A percentile compares a stretch with the other conserved stretches of the same genome.
Conservation (phyloP, 2,329 filamentous ascomycete species). For the Scorias spongiosa region DNA sequence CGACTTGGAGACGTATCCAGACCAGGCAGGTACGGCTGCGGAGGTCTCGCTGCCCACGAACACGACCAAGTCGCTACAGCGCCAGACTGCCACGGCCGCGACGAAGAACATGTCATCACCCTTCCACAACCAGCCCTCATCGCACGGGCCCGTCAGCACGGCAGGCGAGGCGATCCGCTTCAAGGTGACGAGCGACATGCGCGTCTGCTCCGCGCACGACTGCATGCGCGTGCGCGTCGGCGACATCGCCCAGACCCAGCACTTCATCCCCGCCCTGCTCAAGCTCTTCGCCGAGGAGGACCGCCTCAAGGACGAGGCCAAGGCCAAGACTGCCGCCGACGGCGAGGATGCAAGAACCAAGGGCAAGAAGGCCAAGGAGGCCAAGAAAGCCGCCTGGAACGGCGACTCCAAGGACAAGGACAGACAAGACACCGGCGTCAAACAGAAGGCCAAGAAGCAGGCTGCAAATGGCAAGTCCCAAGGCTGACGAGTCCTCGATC, state of each 20-base stretch:
- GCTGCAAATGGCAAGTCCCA: too few species aligned
- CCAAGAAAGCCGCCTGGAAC: too few species aligned
- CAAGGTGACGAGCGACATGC: conserved; percentile 37
- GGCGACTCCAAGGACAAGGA: too few species aligned
- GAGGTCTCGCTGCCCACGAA: neutral
- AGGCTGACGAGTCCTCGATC: too few species aligned
- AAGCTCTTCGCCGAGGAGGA: conserved; percentile 38
- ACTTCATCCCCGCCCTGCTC: conserved; percentile 45
- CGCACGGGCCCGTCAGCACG: conserved; percentile 1
- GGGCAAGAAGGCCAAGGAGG: conserved; percentile 1
- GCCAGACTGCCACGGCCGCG: neutral
- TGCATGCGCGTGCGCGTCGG: conserved; percentile 60
- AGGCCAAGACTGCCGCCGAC: conserved; percentile 7
- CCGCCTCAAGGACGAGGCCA: conserved; percentile 12
- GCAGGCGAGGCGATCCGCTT: conserved; percentile 13
- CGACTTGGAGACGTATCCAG: neutral
- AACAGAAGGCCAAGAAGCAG: too few species aligned
- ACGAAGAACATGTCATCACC: neutral
- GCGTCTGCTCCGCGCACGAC: conserved; percentile 61
- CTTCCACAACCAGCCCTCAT: neutral
- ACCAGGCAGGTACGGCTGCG: conserved; percentile 3
- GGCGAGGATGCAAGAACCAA: conserved; percentile 2
- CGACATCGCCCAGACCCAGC: conserved; percentile 52
- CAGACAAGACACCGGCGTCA: too few species aligned
- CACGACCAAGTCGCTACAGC: neutral